Base-by-base conservation (phyloP, 139 green algal genomes). In the Chlorella vulgaris region DNA sequence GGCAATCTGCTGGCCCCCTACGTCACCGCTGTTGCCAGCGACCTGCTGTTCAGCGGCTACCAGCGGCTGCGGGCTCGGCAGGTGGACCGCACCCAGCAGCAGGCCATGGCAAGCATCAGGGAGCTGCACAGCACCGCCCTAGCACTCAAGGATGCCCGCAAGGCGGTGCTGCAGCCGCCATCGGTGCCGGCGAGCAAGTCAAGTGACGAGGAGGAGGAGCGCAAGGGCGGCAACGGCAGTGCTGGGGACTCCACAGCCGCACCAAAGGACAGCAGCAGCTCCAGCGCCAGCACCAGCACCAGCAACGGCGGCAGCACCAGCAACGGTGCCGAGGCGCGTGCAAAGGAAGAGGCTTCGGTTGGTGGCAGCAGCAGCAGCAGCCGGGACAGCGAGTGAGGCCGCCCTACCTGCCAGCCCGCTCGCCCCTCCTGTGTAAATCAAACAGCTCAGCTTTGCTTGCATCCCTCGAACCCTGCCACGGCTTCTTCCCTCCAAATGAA, bases 1-100 rank as follows among this genome's bases (percentile, higher is more conserved):
- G 77, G 77, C 63, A 83, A 83, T 65, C 65, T 83, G 65, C 77
- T 83, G 26, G 77, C 77, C 28, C 77, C 77, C 15, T 83, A 69
- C 36, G 26, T 69, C 50, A 74, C 65, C 35, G 77, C 77, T n/a
- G 38, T 68, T 15, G 40, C 77, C n/a, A 66, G 28, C 50, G 77
- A 83, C 77, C 50, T 83, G 35, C 47, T 76, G 35, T 83, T 83
- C 66, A 50, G 26, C 66, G 2, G n/a, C 29, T 83, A 83, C 47
- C 77, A 83, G 77, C 65, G 77, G 53, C 15, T 79, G 7, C 50
- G 51, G 53, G 35, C 38, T 50, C 35, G 73, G 29, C 53, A 67
- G 53, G 73, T 79, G 73, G 51, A 79, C 22, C 18, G 24, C 31
- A 43, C 35, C 47, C 58, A 69, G 73, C 0, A 26, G 53, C 73